phyloP scores from a whole-genome alignment of 495 filamentous ascomycete species.

The Penicillium odoratum region DNA sequence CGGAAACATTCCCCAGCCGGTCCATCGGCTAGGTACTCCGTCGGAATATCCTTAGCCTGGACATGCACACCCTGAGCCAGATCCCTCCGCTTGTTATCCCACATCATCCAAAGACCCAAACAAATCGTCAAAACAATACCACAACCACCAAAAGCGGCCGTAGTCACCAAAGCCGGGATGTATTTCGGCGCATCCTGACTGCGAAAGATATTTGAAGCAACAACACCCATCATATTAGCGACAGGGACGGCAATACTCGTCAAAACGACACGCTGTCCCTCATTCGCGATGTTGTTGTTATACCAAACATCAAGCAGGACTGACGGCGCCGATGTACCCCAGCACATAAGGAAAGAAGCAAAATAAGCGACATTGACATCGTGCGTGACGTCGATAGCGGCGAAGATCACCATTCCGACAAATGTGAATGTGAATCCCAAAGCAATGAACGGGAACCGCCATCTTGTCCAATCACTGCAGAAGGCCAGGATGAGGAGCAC shows the following conservation, averaged over 20 bases:
- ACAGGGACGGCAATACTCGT: conserved; percentile 74
- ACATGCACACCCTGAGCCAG: conserved; percentile 58
- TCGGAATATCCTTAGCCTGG: conserved; percentile 65
- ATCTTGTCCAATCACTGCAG: conserved; percentile 60
- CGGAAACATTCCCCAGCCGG: conserved; percentile 64
- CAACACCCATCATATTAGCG: conserved; percentile 80
- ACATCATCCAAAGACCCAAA: conserved; percentile 67
- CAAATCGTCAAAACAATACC: conserved; percentile 58
- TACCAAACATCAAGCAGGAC: conserved; percentile 62
- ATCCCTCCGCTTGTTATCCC: conserved; percentile 68
- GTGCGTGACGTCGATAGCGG: conserved; percentile 59
- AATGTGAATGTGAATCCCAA: conserved; percentile 73
- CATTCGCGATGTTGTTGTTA: conserved; percentile 80
- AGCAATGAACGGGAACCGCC: conserved; percentile 72
- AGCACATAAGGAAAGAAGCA: conserved; percentile 81
- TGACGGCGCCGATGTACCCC: conserved; percentile 58
- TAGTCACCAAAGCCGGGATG: conserved; percentile 69
- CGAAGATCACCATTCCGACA: conserved; percentile 74
- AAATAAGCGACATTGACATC: conserved; percentile 70
- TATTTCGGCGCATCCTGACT: conserved; percentile 70
- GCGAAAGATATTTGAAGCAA: conserved; percentile 74
- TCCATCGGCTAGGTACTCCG: conserved; percentile 66
- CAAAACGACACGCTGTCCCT: conserved; percentile 67
- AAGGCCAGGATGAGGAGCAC: conserved; percentile 71
- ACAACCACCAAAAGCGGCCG: conserved; percentile 67